A percentile compares a stretch with the other conserved stretches of the same genome.
These are phyloP conservation scores for Aspergillus sp. DNA, from an alignment of 2,329 filamentous ascomycete species.

Conservation along the genomic window DNA sequence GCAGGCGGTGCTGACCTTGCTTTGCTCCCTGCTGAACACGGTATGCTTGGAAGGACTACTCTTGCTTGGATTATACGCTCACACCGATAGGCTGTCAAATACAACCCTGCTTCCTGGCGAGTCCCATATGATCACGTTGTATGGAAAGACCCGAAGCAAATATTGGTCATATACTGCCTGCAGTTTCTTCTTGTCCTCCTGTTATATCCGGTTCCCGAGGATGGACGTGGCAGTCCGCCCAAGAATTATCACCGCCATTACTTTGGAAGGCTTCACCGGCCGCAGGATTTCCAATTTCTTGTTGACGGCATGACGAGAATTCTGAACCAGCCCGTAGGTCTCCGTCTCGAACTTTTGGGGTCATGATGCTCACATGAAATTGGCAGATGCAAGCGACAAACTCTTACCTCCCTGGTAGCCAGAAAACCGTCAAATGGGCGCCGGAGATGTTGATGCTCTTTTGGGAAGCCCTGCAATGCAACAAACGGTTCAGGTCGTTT, in stretches of 20 bases:
- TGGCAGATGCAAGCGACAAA: constrained; percentile 73
- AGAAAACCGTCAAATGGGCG: constrained; percentile 78
- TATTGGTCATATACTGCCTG: constrained; percentile 85
- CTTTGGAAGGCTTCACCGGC: constrained; percentile 81
- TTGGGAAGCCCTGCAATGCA: constrained; percentile 96
- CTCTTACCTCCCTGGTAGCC: constrained; percentile 83
- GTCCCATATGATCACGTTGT: constrained; percentile 92
- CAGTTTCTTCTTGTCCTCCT: constrained; percentile 85
- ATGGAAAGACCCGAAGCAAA: constrained; percentile 86
- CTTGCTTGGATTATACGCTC: constrained; percentile 7
- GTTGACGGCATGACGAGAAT: constrained; percentile 92
- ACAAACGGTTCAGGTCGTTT: constrained; percentile 93
- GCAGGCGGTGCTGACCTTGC: constrained; percentile 81
- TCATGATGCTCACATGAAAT: constrained; percentile 11
- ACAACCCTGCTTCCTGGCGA: constrained; percentile 90
- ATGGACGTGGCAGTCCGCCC: constrained; percentile 60
- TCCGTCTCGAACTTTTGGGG: background rate
- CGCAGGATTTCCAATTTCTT: constrained; percentile 96
- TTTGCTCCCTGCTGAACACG: constrained; percentile 93
- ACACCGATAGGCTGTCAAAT: constrained; percentile 73
- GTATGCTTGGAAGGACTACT: constrained; percentile 49
- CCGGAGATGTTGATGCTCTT: constrained; percentile 97
- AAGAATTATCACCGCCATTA: constrained; percentile 97
- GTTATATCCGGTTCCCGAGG: constrained; percentile 84
- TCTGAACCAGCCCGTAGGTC: constrained; percentile 73